Conservation (phyloP, 2,329 filamentous ascomycete species). For the Chrysoporthe cubensis region DNA sequence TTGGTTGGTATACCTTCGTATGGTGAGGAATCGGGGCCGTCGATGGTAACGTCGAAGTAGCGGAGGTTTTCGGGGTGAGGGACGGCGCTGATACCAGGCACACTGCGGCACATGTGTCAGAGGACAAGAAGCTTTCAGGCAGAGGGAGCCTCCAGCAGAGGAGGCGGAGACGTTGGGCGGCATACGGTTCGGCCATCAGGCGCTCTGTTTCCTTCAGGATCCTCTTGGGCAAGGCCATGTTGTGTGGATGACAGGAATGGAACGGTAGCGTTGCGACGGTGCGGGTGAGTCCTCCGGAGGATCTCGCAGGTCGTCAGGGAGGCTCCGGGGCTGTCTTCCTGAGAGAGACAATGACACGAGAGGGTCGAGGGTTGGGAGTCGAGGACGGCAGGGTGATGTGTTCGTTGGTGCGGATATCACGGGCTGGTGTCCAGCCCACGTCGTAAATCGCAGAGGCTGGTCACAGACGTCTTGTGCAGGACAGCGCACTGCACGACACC, state of each 20-base stretch:
- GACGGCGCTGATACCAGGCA: conserved; percentile 92
- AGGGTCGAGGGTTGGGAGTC: no score
- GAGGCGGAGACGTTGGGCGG: conserved; percentile 20
- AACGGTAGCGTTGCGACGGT: no score
- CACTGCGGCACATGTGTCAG: conserved; percentile 56
- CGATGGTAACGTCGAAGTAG: conserved; percentile 97
- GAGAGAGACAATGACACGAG: not conserved
- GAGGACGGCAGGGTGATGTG: not conserved
- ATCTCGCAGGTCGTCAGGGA: not conserved
- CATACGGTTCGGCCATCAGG: conserved; percentile 94
- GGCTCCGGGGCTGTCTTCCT: not conserved
- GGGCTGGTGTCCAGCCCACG: not conserved
- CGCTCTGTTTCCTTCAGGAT: conserved; percentile 99
- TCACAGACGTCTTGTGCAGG: not conserved
- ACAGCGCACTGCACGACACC: not conserved
- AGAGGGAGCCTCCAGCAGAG: not conserved
- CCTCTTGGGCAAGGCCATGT: conserved; percentile 85
- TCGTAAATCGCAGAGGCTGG: not conserved
- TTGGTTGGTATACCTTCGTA: conserved; percentile 74
- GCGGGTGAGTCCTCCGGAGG: not conserved
- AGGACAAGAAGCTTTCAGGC: conserved; percentile 10
- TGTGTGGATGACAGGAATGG: not conserved
- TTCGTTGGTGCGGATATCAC: not conserved
- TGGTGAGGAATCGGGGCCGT: conserved; percentile 88
- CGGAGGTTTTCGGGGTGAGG: conserved; percentile 97